Evolutionary conservation across 805 yeast genomes (phyloP).

Genomic region (Kodamaea jinghongensis): DNA sequence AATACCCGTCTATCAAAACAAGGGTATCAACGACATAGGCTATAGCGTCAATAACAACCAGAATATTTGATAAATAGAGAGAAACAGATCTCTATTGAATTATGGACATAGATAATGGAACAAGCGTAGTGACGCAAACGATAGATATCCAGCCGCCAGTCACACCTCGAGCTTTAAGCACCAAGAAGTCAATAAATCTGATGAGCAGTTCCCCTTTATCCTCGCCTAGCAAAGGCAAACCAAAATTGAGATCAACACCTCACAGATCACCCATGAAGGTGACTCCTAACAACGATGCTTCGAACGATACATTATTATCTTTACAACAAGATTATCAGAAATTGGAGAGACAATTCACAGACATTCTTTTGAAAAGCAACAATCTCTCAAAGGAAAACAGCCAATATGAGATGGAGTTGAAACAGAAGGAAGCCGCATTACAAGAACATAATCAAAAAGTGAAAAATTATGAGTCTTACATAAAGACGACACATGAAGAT

Average conservation of each 20-base stretch:
- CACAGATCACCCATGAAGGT: constrained; percentile 1
- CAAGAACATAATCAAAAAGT: constrained; percentile 27
- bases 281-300: not conserved
- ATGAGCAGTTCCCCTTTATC: constrained; percentile 8
- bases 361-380: constrained; percentile 27
- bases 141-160: constrained; percentile 1
- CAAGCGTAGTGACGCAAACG: constrained; percentile 12
- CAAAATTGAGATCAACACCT: constrained; percentile 1
- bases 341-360: constrained; percentile 29
- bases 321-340: constrained; percentile 14
- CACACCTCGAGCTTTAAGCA: constrained; percentile 6
- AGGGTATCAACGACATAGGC: too few relatives aligned
- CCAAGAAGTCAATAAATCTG: constrained; percentile 9
- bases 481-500: constrained; percentile 29
- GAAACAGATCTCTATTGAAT: not conserved
- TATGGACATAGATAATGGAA: constrained; percentile 12
- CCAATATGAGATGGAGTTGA: constrained; percentile 32
- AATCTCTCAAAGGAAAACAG: constrained; percentile 23
- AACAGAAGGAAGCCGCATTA: constrained; percentile 20
- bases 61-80: not conserved
- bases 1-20: too few relatives aligned
- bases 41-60: not conserved
- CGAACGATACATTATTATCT: constrained; percentile 1
- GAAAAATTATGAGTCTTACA: constrained; percentile 24
- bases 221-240: constrained; percentile 1